phyloP scores from a whole-genome alignment of 495 filamentous ascomycete species.

The Aspergillus bridgeri region DNA sequence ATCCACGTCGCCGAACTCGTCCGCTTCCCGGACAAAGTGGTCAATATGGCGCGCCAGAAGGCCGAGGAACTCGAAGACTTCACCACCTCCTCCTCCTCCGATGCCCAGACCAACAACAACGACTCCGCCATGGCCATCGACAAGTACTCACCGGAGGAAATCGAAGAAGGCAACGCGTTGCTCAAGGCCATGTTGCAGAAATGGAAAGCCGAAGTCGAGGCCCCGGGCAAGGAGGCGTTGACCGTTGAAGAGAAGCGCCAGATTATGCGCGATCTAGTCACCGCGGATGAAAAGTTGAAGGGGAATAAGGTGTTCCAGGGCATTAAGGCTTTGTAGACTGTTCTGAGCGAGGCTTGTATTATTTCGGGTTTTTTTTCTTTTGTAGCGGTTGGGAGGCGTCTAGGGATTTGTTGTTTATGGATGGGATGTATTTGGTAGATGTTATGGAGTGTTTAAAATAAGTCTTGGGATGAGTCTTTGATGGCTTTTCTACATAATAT shows the following conservation, averaged over 20 bases:
- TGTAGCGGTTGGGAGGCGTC: too few relatives aligned
- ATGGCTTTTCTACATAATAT: too few relatives aligned
- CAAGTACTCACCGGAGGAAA: slow-evolving; percentile 74
- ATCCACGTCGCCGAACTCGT: slow-evolving; percentile 98
- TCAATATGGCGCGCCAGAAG: slow-evolving; percentile 97
- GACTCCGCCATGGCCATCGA: slow-evolving; percentile 38
- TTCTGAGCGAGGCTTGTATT: too few relatives aligned
- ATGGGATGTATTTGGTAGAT: too few relatives aligned
- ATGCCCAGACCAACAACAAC: slow-evolving; percentile 59
- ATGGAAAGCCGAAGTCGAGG: slow-evolving; percentile 85
- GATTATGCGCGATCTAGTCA: slow-evolving; percentile 75
- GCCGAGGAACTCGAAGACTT: slow-evolving; percentile 98
- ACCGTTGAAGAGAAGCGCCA: slow-evolving; percentile 73
- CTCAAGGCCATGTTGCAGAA: slow-evolving; percentile 80
- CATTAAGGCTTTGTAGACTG: slow-evolving; percentile 69
- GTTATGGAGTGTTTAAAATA: too few relatives aligned
- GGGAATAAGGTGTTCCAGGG: slow-evolving; percentile 86
- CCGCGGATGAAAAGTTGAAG: slow-evolving; percentile 63
- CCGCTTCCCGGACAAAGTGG: slow-evolving; percentile 94
- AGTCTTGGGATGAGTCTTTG: too few relatives aligned
- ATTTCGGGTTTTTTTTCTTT: too few relatives aligned
- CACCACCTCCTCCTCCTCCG: slow-evolving; percentile 30
- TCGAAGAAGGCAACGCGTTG: slow-evolving; percentile 83
- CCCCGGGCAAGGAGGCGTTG: slow-evolving; percentile 47
- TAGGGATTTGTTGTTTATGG: too few relatives aligned